Evolutionary conservation across 768 basidiomycete species (phyloP).

Genomic region (Naematelia aurantialba): DNA sequence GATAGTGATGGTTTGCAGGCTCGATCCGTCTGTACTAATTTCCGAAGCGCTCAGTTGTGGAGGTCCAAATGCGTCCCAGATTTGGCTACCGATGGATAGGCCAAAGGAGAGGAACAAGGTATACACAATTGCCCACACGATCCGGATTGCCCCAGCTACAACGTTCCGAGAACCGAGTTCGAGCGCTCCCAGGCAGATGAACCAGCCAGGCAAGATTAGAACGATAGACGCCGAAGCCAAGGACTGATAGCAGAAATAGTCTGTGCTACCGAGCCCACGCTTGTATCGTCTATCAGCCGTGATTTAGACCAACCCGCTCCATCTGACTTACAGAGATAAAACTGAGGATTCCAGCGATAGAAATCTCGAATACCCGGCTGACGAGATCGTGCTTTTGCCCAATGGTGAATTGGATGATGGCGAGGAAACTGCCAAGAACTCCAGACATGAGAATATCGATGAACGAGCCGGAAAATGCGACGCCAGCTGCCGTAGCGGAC

Average conservation of each 20-base stretch:
- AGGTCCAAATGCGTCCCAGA: constrained; percentile 36
- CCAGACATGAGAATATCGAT: constrained; percentile 39
- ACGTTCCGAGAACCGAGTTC: constrained; percentile 40
- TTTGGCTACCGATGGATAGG: constrained; percentile 35
- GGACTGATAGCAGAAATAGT: constrained; percentile 36
- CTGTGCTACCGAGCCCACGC: constrained; percentile 14
- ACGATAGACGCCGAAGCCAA: constrained; percentile 35
- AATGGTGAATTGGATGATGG: constrained; percentile 32
- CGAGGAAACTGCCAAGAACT: constrained; percentile 26
- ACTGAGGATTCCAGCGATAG: constrained; percentile 36
- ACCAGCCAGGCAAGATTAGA: constrained; percentile 42
- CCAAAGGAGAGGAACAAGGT: constrained; percentile 41
- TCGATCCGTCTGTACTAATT: constrained; percentile 3
- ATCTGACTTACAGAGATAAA: constrained; percentile 40
- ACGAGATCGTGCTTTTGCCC: constrained; percentile 26
- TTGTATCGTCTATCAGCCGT: too few species aligned
- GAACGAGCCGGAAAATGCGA: constrained; percentile 41
- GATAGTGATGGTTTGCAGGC: constrained; percentile 15
- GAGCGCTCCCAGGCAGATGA: constrained; percentile 39
- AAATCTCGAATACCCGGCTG: constrained; percentile 40
- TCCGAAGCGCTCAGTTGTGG: constrained; percentile 16
- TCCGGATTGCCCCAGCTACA: constrained; percentile 38
- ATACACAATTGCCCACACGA: constrained; percentile 43
- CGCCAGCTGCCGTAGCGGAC: constrained; percentile 32
- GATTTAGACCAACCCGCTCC: too few species aligned